Evolutionary conservation across 179 eudicot species (phyloP).

Genomic region (Spinacia oleracea): DNA sequence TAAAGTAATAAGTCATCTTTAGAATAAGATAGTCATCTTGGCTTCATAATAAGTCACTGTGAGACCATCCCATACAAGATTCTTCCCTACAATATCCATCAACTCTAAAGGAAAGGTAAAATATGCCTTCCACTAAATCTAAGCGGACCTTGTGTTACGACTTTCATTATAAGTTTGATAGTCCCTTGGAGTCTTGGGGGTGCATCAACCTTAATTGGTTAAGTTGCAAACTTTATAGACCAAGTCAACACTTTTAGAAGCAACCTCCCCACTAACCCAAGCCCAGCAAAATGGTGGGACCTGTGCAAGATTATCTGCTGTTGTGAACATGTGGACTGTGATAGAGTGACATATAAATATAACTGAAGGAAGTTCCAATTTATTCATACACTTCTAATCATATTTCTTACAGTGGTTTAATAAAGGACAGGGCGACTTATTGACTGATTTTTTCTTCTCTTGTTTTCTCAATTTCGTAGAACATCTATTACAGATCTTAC

Average conservation of each 20-base stretch:
- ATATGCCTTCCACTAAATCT: not conserved
- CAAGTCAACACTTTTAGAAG: conserved; percentile 3
- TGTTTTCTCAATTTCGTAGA: conserved; percentile 43
- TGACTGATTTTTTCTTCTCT: conserved; percentile 38
- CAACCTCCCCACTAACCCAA: not conserved
- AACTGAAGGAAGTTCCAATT: not conserved
- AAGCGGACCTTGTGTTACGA: too few species aligned
- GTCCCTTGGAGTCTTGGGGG: not conserved
- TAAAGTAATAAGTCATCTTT: too few species aligned
- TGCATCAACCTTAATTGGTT: not conserved
- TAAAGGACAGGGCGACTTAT: conserved; percentile 58
- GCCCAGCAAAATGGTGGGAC: not conserved
- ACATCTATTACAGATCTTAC: conserved; percentile 71
- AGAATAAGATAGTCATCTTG: too few species aligned
- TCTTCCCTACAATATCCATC: not conserved
- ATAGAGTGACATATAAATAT: conserved; percentile 2
- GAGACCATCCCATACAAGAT: not conserved
- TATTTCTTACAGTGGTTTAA: conserved; percentile 43
- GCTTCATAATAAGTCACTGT: not conserved
- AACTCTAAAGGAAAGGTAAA: not conserved
- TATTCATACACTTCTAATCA: conserved; percentile 17
- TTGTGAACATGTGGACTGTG: not conserved
- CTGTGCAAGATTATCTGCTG: not conserved
- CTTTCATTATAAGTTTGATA: too few species aligned
- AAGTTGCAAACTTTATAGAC: not conserved